Evolutionary conservation across 176 grass and related monocot species (phyloP).

Genomic region (Rhynchospora breviuscula): DNA sequence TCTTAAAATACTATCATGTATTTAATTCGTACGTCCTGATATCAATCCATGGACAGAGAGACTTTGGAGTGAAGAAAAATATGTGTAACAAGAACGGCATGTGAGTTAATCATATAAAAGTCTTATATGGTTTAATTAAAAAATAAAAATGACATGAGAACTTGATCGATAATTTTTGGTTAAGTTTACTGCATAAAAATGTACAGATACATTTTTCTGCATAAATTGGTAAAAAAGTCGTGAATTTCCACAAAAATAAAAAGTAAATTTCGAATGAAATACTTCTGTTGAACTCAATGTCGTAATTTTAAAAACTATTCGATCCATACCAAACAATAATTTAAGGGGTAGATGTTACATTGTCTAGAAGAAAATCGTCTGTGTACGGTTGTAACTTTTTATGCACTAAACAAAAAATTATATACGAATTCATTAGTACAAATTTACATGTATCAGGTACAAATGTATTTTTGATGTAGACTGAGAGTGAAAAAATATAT

Average conservation of each 20-base stretch:
- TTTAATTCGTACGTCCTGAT: conserved; percentile 1
- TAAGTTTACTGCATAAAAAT: background rate
- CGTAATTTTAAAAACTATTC: too few species aligned
- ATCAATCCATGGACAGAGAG: background rate
- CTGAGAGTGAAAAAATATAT: too few species aligned
- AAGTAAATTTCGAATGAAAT: background rate
- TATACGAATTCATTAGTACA: too few species aligned
- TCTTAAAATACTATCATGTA: background rate
- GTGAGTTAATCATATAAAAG: background rate
- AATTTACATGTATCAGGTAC: too few species aligned
- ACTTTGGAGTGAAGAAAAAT: conserved; percentile 70
- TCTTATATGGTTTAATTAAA: background rate
- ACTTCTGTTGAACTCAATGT: too few species aligned
- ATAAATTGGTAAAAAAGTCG: background rate
- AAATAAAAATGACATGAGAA: background rate
- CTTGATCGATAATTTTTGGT: background rate
- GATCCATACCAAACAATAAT: too few species aligned
- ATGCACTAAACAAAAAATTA: too few species aligned
- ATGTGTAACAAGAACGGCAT: background rate
- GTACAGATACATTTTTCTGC: background rate
- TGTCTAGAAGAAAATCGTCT: too few species aligned
- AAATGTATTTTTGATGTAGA: too few species aligned
- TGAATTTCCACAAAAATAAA: background rate
- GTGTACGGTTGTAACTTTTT: too few species aligned
- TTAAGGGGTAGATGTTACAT: too few species aligned